These are phyloP conservation scores for Solanum chaucha DNA, from an alignment of 257 asterid genomes.

Conservation along the genomic window DNA sequence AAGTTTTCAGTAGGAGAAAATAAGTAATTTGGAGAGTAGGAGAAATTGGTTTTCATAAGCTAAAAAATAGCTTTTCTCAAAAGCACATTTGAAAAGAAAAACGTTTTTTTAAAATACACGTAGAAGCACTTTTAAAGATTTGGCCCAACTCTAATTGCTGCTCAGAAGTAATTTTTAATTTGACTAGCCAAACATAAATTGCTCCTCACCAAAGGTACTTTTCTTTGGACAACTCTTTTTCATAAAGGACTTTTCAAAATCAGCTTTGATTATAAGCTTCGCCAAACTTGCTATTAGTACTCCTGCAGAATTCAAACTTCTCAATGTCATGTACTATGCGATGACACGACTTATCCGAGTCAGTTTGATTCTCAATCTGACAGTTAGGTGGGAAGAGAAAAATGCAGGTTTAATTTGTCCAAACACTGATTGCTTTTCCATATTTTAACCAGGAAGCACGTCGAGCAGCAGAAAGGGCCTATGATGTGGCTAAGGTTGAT, in stretches of 20 bases:
- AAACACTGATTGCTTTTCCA: not conserved
- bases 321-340: not conserved
- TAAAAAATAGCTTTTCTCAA: not conserved
- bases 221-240: not conserved
- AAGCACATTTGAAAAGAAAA: not conserved
- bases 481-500: conserved; percentile 27
- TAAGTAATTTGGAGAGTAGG: not conserved
- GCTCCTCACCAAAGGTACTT: not conserved
- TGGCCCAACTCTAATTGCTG: not conserved
- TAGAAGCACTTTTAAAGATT: not conserved
- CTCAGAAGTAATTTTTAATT: not conserved
- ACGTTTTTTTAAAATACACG: not conserved
- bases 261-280: not conserved
- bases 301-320: not conserved
- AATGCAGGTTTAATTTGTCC: not conserved
- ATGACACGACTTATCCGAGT: not conserved
- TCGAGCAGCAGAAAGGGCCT: conserved; percentile 29
- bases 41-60: not conserved
- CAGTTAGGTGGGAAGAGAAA: not conserved
- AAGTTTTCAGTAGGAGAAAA: not conserved
- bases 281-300: not conserved
- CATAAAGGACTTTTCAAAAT: not conserved
- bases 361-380: not conserved
- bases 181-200: not conserved
- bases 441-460: conserved; percentile 30